phyloP scores from a whole-genome alignment of 208 protist species.

The Strigomonas culicis region DNA sequence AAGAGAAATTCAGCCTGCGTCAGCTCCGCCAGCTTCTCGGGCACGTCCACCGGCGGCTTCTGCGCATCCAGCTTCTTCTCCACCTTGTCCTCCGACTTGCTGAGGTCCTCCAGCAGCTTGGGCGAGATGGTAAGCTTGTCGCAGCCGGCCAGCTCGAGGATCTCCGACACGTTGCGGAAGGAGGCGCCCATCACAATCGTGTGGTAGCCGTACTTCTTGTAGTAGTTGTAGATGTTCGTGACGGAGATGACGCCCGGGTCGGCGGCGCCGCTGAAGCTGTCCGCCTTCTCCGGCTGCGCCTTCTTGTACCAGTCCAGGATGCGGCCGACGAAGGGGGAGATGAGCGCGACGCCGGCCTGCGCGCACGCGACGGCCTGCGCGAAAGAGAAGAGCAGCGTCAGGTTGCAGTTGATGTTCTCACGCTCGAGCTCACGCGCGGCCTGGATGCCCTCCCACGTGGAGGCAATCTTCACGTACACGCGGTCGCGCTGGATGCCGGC shows the following conservation, averaged over 20 bases:
- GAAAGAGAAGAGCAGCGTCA: conserved; percentile 97
- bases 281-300: conserved; percentile 36
- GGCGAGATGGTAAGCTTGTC: conserved; percentile 97
- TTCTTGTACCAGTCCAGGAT: conserved; percentile 97
- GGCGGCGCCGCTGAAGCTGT: conserved; percentile 53
- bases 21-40: conserved; percentile 58
- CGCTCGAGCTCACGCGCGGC: conserved; percentile 92
- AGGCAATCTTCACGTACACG: conserved; percentile 97
- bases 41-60: conserved; percentile 27
- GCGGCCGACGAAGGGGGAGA: conserved; percentile 97
- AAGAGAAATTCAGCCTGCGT: conserved; percentile 71
- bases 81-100: conserved; percentile 31
- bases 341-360: conserved; percentile 93
- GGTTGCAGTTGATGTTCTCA: conserved; percentile 97
- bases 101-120: conserved; percentile 93
- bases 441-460: conserved; percentile 98
- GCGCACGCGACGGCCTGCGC: conserved; percentile 94
- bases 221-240: conserved; percentile 96
- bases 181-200: conserved; percentile 98
- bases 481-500: conserved; percentile 87
- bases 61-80: conserved; percentile 61
- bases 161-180: conserved; percentile 95
- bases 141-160: conserved; percentile 93
- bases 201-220: conserved; percentile 96
- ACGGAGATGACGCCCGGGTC: conserved; percentile 96